Percentiles rank a stretch among this genome's conserved stretches.
These are phyloP conservation scores for Hymenoscyphus fructigenus DNA, from an alignment of 2,329 filamentous ascomycete genomes.

Conservation along the genomic window DNA sequence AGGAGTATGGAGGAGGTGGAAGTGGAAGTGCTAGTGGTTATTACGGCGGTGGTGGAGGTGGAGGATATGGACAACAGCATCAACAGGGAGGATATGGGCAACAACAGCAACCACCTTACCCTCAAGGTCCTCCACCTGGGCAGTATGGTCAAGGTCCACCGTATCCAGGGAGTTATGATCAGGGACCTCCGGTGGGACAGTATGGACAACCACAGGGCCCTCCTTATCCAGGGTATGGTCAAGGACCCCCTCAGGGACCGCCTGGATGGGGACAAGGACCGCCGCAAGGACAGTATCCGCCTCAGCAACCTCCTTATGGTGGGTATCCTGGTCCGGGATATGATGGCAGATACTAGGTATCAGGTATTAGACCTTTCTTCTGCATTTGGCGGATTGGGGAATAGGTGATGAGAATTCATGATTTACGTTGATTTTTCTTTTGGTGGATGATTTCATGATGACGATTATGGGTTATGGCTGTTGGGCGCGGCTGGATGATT, in stretches of 20 bases:
- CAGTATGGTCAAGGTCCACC: conserved; percentile 2
- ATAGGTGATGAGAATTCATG: not conserved
- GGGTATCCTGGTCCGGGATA: conserved; percentile 12
- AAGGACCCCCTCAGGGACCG: conserved; percentile 12
- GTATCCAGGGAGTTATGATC: not conserved
- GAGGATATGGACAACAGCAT: conserved; percentile 10
- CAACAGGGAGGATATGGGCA: not conserved
- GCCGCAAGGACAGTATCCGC: conserved; percentile 11
- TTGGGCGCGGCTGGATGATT: too few species aligned
- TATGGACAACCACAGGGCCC: not conserved
- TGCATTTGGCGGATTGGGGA: too few species aligned
- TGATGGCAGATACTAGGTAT: conserved; percentile 9
- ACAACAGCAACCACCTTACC: conserved; percentile 14
- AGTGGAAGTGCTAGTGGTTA: conserved; percentile 1
- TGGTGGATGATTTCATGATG: not conserved
- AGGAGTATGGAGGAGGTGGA: conserved; percentile 8
- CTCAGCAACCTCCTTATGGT: conserved; percentile 21
- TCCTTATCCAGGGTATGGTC: conserved; percentile 6
- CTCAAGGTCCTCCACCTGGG: conserved; percentile 15
- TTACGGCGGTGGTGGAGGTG: conserved; percentile 12
- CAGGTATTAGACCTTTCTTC: not conserved
- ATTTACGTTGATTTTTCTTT: not conserved
- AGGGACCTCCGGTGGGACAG: not conserved
- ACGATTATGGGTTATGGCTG: not conserved
- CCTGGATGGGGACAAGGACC: conserved; percentile 12